A percentile compares a stretch with the other conserved stretches of the same genome.
Conservation (phyloP, 371 early-diverging fungal genomes). For the Mucor saturninus region DNA sequence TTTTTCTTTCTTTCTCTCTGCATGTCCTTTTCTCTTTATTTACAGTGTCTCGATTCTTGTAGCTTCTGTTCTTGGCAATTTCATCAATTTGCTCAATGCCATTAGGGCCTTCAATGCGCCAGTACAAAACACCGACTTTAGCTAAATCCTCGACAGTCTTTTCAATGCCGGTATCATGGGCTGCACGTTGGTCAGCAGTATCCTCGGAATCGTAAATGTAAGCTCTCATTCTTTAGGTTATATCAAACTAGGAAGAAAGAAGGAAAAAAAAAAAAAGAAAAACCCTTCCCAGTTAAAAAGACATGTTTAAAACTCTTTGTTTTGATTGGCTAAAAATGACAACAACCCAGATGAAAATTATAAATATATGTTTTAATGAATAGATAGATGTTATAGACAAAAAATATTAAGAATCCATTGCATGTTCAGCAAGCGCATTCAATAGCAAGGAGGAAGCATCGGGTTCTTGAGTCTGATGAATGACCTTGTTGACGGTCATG, state of each 20-base stretch:
- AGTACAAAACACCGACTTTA: slow-evolving; percentile 76
- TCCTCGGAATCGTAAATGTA: slow-evolving; percentile 67
- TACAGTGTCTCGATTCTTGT: slow-evolving; percentile 91
- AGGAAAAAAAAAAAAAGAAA: not conserved
- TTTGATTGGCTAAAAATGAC: too few relatives aligned
- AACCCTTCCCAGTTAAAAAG: not conserved
- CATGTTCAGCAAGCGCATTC: slow-evolving; percentile 25
- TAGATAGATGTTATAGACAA: not conserved
- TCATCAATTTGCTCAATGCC: slow-evolving; percentile 67
- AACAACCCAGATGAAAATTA: too few relatives aligned
- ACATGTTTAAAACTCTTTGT: too few relatives aligned
- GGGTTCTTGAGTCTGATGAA: slow-evolving; percentile 83
- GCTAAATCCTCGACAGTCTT: slow-evolving; percentile 71
- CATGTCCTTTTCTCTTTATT: not conserved
- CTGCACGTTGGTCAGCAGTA: slow-evolving; percentile 64
- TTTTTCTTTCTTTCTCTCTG: not conserved
- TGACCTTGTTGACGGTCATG: slow-evolving; percentile 80
- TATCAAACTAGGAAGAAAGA: not conserved
- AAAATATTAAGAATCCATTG: slow-evolving; percentile 9
- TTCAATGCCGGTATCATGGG: slow-evolving; percentile 70
- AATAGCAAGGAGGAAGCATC: slow-evolving; percentile 50
- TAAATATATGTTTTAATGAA: not conserved
- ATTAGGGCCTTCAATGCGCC: slow-evolving; percentile 64
- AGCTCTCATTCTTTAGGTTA: slow-evolving; percentile 58
- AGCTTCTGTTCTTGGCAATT: slow-evolving; percentile 75